Base-by-base conservation (phyloP, 2,329 filamentous ascomycete genomes). In the Emmonsia crescens region DNA sequence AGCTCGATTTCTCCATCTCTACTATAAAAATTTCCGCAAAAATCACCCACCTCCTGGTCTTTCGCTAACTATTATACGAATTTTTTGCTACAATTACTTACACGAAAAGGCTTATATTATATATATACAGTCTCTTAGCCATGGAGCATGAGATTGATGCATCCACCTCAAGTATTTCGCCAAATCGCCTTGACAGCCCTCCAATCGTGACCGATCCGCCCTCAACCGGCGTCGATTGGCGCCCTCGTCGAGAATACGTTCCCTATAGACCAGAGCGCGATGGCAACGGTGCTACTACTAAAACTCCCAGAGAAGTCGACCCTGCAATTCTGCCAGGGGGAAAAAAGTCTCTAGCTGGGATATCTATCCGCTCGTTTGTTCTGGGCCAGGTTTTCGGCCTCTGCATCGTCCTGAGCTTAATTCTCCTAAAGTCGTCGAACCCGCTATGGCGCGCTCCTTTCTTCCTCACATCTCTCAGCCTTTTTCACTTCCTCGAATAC, bases 401-500 rank as follows among this genome's bases (percentile, higher is more conserved):
- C 16, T 73, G 71, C 48, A 33, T 58, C 16, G 64, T 71, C 33
- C 59, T 74, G 14, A 69, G 73, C 4, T 21, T 71, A 60, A 62
- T 73, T 10, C 65, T 70, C 55, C 62, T 70, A 59, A 63, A 68
- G 52, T 66, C 61, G 42, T 63, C 65, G 14, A 76, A 71, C 48
- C 73, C 76, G 4, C 71, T 83, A 60, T 88, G 85, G 85, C 79
- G 85, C 27, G 72, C 83, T 0, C 79, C 81, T 9, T 79, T 83
- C 68, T 80, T 80, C 71, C 66, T 80, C 63, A 65, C 73, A 44
- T 79, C 85, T 16, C 85, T 97, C 56, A 83, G 87, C 31, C 68
- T 88, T 36, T 97, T 97, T 77, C 94, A 99, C 79, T 97, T 96
- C 76, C 86, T 97, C 74, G 94, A 99, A 76, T 99, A 92, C 80